Base-by-base conservation (phyloP, 306 rosid species). In the Biancaea sappan region DNA sequence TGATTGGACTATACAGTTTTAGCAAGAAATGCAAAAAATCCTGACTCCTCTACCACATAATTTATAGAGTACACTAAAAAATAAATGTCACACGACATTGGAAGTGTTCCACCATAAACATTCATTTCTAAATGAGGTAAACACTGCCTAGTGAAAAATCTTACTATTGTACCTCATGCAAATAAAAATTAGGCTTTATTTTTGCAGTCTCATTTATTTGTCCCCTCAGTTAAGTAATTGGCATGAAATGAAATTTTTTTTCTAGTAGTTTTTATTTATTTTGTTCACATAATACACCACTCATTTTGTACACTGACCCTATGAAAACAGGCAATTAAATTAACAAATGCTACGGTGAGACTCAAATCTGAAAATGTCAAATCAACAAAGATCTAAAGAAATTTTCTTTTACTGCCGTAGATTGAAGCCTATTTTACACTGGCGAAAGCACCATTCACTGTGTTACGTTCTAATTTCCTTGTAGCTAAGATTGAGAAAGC, bases 391-490 rank as follows among this genome's bases (percentile, higher is more conserved):
- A 35, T 61, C 46, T n/a, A 8, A 14, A 61, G 26, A 35, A 34
- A 32, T 29, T 63, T 11, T 35, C 18, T 11, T 63, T 63, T 32
- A 11, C 38, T 57, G 66, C 34, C 67, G 64, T 31, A 14, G 72
- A 57, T 11, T 32, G 52, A 18, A 60, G 28, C 12, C 4, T 1
- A 41, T 54, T 40, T 10, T 34, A 29, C 24, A 28, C 38, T 2
- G 26, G 37, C 34, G 43, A 34, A 12, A 60, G 40, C 43, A 13
- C 34, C 41, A 77, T 53, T 5, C 15, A 14, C 41, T 58, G 4
- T 64, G 47, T 43, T 47, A 67, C 43, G 37, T 35, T 66, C n/a
- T 46, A 22, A 63, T 35, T 54, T 40, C 56, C 31, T 65, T 40
- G 51, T 22, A 18, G 67, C 73, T 26, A 41, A 35, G 51, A 31